Conservation (phyloP, 345 rosid species). For the Bruguiera gymnorhiza region DNA sequence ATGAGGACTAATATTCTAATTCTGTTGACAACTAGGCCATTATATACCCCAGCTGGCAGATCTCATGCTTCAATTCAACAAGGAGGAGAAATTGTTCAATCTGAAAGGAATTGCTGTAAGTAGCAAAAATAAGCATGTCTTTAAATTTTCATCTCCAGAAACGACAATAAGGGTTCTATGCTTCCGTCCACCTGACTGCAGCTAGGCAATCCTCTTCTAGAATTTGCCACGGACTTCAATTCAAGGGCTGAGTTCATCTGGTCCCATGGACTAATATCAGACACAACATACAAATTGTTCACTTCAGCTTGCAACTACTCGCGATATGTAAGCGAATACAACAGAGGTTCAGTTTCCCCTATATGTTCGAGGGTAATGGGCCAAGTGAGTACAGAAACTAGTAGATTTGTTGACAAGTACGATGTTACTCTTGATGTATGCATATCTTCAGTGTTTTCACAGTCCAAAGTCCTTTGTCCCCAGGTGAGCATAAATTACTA, state of each 20-base stretch:
- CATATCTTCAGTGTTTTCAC: conserved; percentile 74
- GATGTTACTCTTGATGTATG: conserved; percentile 97
- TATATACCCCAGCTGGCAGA: conserved; percentile 91
- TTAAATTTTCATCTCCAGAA: not conserved
- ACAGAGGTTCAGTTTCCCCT: conserved; percentile 70
- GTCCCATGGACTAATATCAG: conserved; percentile 97
- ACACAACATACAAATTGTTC: conserved; percentile 82
- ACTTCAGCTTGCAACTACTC: conserved; percentile 86
- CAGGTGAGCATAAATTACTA: conserved; percentile 39
- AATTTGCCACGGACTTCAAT: conserved; percentile 82
- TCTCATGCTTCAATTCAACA: conserved; percentile 76
- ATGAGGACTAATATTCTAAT: conserved; percentile 6
- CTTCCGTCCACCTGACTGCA: conserved; percentile 27
- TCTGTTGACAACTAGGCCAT: conserved; percentile 50
- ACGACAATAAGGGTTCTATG: not conserved
- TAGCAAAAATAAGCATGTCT: not conserved
- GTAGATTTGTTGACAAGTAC: conserved; percentile 86
- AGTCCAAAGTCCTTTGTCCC: conserved; percentile 66
- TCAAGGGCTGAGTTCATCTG: conserved; percentile 95
- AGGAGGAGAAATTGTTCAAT: conserved; percentile 66
- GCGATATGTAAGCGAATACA: conserved; percentile 80
- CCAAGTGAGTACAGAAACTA: conserved; percentile 76
- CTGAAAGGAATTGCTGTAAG: conserved; percentile 93
- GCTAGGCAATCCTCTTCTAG: conserved; percentile 93
- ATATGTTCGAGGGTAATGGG: conserved; percentile 78